Conservation (phyloP, 306 rosid genomes). For the Citrullus colocynthis region DNA sequence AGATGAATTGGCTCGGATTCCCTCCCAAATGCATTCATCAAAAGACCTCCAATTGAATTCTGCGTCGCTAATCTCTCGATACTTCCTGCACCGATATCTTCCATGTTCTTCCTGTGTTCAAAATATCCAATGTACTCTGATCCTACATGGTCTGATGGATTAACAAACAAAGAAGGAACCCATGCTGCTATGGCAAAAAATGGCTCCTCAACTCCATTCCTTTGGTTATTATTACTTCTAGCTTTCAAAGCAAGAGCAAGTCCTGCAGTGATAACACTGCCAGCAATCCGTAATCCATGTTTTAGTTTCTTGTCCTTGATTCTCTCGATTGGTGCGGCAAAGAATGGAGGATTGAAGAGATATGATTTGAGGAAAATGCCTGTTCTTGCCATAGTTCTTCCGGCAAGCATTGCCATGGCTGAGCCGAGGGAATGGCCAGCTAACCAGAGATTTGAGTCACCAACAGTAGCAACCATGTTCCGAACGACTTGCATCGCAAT, state of each 20-base stretch:
- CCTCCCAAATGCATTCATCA: constrained; percentile 53
- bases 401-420: constrained; percentile 74
- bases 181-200: constrained; percentile 56
- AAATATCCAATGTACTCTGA: constrained; percentile 79
- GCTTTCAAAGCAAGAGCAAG: constrained; percentile 60
- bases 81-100: constrained; percentile 65
- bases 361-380: constrained; percentile 49
- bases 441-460: constrained; percentile 68
- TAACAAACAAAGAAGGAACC: constrained; percentile 71
- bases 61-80: constrained; percentile 75
- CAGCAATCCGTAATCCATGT: constrained; percentile 58
- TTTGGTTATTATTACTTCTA: constrained; percentile 26
- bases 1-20: constrained; percentile 69
- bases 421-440: constrained; percentile 94
- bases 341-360: constrained; percentile 81
- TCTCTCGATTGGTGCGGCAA: constrained; percentile 80
- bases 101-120: constrained; percentile 76
- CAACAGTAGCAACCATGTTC: constrained; percentile 52
- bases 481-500: constrained; percentile 60
- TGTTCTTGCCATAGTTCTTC: constrained; percentile 65
- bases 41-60: constrained; percentile 50
- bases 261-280: constrained; percentile 74
- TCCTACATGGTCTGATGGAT: constrained; percentile 61
- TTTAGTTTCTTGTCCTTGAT: constrained; percentile 46
- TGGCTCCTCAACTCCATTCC: constrained; percentile 28